Conservation (phyloP, 805 yeast species). For the Nakazawaea wyomingensis region DNA sequence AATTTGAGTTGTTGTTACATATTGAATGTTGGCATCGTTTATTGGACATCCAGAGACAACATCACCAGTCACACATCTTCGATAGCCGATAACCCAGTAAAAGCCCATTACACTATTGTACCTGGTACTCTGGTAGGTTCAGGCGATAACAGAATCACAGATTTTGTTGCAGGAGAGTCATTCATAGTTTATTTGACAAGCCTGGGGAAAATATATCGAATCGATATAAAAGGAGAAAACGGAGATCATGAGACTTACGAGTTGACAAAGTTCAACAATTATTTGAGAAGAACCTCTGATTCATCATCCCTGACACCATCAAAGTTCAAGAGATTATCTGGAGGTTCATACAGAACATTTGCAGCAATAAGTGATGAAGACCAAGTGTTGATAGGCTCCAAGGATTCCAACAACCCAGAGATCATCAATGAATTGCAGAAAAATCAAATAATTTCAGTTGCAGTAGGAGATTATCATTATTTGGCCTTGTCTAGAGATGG, state of each 20-base stretch:
- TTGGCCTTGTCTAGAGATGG: slow-evolving; percentile 61
- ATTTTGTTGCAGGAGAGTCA: slow-evolving; percentile 51
- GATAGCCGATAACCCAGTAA: slow-evolving; percentile 24
- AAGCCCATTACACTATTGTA: slow-evolving; percentile 36
- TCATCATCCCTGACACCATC: slow-evolving; percentile 19
- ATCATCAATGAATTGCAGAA: slow-evolving; percentile 39
- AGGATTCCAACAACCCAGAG: slow-evolving; percentile 23
- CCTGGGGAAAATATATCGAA: slow-evolving; percentile 35
- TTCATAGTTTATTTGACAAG: slow-evolving; percentile 44
- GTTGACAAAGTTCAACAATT: slow-evolving; percentile 27
- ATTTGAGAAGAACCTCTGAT: slow-evolving; percentile 22
- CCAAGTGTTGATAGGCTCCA: slow-evolving; percentile 36
- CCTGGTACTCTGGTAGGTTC: slow-evolving; percentile 32
- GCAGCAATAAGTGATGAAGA: slow-evolving; percentile 52
- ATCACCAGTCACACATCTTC: slow-evolving; percentile 14
- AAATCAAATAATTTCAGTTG: slow-evolving; percentile 46
- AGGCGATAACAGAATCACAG: slow-evolving; percentile 37
- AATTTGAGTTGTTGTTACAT: slow-evolving; percentile 46
- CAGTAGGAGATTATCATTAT: slow-evolving; percentile 68
- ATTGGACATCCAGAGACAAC: slow-evolving; percentile 42
- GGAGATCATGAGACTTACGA: slow-evolving; percentile 18
- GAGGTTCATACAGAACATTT: slow-evolving; percentile 53
- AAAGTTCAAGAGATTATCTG: slow-evolving; percentile 45
- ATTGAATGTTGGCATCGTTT: slow-evolving; percentile 46
- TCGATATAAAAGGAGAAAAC: slow-evolving; percentile 22